A percentile compares a stretch with the other conserved stretches of the same genome.
Evolutionary conservation across 495 filamentous ascomycete genomes (phyloP).

Genomic region (Amphirosellinia nigrospora): DNA sequence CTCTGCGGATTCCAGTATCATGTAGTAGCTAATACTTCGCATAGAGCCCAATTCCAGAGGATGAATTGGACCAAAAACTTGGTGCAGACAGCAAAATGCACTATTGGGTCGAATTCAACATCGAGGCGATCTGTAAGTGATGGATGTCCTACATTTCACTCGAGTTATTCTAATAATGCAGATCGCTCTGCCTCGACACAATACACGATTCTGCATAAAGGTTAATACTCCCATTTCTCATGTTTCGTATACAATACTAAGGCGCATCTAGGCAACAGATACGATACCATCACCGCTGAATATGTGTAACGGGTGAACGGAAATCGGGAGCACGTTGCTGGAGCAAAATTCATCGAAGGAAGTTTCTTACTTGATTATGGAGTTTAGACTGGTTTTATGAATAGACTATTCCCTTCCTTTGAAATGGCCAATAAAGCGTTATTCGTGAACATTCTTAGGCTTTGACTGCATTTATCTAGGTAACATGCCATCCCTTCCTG

Average conservation of each 20-base stretch:
- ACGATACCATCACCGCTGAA: constrained; percentile 1
- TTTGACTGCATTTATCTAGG: background rate
- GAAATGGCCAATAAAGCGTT: background rate
- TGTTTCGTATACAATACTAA: background rate
- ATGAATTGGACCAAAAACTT: background rate
- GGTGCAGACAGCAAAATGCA: constrained; percentile 10
- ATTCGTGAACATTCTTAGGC: background rate
- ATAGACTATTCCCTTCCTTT: background rate
- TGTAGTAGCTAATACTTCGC: background rate
- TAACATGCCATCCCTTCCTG: background rate
- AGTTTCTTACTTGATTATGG: background rate
- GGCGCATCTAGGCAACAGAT: background rate
- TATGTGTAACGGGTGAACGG: background rate
- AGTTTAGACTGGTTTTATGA: background rate
- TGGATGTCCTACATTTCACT: background rate
- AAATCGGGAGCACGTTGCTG: background rate
- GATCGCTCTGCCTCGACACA: constrained; percentile 6
- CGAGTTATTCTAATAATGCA: background rate
- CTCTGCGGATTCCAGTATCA: background rate
- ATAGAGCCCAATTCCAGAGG: constrained; percentile 10
- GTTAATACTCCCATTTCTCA: background rate
- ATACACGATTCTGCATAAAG: constrained; percentile 2
- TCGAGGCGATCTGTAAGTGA: constrained; percentile 3
- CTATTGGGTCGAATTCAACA: background rate
- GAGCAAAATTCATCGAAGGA: background rate